These are phyloP conservation scores for Pyracantha coccinea DNA, from an alignment of 331 rosid genomes.

Conservation along the genomic window DNA sequence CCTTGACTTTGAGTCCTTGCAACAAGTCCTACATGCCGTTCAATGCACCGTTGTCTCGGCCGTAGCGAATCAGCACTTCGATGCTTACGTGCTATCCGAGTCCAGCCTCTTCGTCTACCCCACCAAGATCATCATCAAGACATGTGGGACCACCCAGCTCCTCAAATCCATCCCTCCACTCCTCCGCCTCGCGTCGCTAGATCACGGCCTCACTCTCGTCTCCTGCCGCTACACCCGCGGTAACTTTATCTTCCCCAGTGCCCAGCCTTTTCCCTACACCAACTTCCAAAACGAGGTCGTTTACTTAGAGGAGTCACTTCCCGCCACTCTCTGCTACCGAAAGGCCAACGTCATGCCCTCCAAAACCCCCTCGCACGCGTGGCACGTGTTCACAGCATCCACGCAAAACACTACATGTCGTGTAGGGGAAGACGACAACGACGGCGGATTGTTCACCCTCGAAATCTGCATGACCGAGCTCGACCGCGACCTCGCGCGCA, in stretches of 20 bases:
- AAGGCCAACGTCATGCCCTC: slow-evolving; percentile 88
- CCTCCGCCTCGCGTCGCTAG: slow-evolving; percentile 44
- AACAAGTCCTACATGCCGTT: slow-evolving; percentile 61
- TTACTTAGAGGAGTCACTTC: slow-evolving; percentile 49
- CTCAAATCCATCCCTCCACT: slow-evolving; percentile 78
- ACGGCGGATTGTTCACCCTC: slow-evolving; percentile 42
- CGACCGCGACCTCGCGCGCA: slow-evolving; percentile 56
- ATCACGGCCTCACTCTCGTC: slow-evolving; percentile 35
- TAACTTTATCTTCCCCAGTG: slow-evolving; percentile 64
- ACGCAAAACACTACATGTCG: slow-evolving; percentile 8
- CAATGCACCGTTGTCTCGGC: slow-evolving; percentile 95
- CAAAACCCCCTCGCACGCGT: slow-evolving; percentile 53
- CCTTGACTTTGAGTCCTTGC: slow-evolving; percentile 51
- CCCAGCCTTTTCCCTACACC: slow-evolving; percentile 88
- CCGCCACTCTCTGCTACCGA: slow-evolving; percentile 37
- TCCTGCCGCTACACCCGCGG: slow-evolving; percentile 80
- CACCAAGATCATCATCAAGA: slow-evolving; percentile 88
- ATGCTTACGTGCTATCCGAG: slow-evolving; percentile 86
- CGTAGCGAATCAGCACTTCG: slow-evolving; percentile 71
- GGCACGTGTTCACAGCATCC: slow-evolving; percentile 92
- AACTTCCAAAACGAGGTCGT: slow-evolving; percentile 74
- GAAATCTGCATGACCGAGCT: slow-evolving; percentile 98
- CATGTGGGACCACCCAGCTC: slow-evolving; percentile 98
- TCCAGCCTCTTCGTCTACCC: slow-evolving; percentile 98
- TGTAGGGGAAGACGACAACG: background rate